Evolutionary conservation across 441 rosid genomes (phyloP).

Genomic region (Viola pubescens): DNA sequence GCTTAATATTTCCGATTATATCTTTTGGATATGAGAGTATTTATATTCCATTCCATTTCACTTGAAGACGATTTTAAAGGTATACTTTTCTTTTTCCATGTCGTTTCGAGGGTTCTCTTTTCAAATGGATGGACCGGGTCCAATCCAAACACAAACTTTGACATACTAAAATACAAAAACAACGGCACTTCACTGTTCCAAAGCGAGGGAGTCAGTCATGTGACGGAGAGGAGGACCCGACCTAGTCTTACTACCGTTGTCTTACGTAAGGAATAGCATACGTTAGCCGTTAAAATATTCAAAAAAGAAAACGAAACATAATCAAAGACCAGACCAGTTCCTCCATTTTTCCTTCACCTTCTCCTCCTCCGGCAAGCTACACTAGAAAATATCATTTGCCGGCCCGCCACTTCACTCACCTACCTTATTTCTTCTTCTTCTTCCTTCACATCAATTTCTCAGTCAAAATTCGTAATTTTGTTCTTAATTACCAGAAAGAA

Average conservation of each 20-base stretch:
- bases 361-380: neutral
- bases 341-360: neutral
- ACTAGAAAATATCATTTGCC: neutral
- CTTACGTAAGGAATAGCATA: neutral
- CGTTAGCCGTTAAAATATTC: neutral
- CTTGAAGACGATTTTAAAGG: no score
- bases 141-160: no score
- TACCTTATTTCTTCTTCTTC: neutral
- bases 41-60: no score
- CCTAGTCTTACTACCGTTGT: neutral
- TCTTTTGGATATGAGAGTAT: no score
- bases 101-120: no score
- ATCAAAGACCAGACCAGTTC: constrained; percentile 1
- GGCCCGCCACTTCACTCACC: neutral
- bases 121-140: no score
- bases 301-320: neutral
- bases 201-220: no score
- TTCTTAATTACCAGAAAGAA: neutral
- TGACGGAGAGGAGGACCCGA: neutral
- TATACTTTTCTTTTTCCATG: no score
- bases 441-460: neutral
- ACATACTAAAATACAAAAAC: no score
- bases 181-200: no score
- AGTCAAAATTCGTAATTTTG: neutral
- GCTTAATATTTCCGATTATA: no score